phyloP scores from a whole-genome alignment of 1,284 basidiomycete species.

The Phenoliferia sp. region DNA sequence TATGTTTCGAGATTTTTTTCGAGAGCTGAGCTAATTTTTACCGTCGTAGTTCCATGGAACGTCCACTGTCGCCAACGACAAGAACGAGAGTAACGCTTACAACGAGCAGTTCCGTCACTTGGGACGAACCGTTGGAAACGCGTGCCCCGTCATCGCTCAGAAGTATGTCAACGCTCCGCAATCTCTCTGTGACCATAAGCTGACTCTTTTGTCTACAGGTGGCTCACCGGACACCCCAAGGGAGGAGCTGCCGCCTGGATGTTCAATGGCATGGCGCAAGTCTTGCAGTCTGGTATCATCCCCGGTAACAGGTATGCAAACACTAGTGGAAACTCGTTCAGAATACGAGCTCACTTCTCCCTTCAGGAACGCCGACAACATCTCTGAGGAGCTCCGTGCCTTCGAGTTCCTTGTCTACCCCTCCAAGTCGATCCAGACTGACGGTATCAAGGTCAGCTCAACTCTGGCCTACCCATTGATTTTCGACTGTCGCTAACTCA shows the following conservation, averaged over 20 bases:
- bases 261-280: constrained; percentile 83
- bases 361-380: constrained; percentile 55
- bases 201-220: neutral
- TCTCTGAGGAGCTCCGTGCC: constrained; percentile 85
- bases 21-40: constrained; percentile 5
- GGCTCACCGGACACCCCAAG: constrained; percentile 69
- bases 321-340: neutral
- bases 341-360: neutral
- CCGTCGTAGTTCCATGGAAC: constrained; percentile 84
- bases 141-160: constrained; percentile 93
- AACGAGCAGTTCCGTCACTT: constrained; percentile 86
- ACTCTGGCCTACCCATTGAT: constrained; percentile 39
- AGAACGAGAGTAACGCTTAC: constrained; percentile 97
- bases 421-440: constrained; percentile 84
- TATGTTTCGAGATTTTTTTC: neutral
- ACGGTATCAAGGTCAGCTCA: constrained; percentile 83
- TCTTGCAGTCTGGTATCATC: constrained; percentile 76
- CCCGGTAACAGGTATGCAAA: constrained; percentile 90
- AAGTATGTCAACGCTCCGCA: constrained; percentile 51
- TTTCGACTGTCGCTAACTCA: constrained; percentile 44
- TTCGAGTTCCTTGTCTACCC: constrained; percentile 94
- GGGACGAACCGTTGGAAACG: constrained; percentile 84
- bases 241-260: constrained; percentile 98
- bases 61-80: constrained; percentile 95
- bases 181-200: constrained; percentile 61